Percentiles rank a stretch among this genome's conserved stretches.
These are phyloP conservation scores for Pythium diclinum DNA, from an alignment of 352 stramenopile genomes.

Conservation along the genomic window DNA sequence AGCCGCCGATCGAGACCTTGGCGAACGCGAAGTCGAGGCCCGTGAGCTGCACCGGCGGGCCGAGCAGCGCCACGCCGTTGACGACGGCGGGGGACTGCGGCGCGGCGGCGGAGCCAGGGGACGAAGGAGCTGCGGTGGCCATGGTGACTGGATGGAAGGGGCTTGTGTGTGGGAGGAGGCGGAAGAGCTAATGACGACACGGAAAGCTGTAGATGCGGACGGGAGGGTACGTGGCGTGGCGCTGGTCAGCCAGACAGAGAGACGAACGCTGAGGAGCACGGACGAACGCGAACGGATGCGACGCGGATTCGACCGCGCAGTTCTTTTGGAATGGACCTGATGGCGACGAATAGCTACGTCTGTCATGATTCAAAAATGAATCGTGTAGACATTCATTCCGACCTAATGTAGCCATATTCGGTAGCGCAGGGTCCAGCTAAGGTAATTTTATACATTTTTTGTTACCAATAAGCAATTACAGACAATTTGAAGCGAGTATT, in stretches of 20 bases:
- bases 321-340: neutral
- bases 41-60: conserved; percentile 49
- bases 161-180: neutral
- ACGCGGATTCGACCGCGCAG: neutral
- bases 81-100: conserved; percentile 15
- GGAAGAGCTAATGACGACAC: conserved; percentile 2
- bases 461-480: too few relatives aligned
- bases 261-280: conserved; percentile 16
- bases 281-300: conserved; percentile 16
- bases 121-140: conserved; percentile 8
- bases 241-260: neutral
- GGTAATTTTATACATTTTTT: too few relatives aligned
- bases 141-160: conserved; percentile 10
- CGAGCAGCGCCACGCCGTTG: conserved; percentile 24
- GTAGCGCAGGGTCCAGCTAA: neutral
- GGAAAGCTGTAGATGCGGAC: neutral
- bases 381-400: neutral
- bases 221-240: neutral
- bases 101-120: neutral
- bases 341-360: neutral
- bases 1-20: conserved; percentile 61
- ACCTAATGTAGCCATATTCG: neutral
- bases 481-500: too few relatives aligned
- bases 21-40: conserved; percentile 72
- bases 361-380: neutral